Base-by-base conservation (phyloP, 1,284 basidiomycete genomes). In the Austroboletus niveus region DNA sequence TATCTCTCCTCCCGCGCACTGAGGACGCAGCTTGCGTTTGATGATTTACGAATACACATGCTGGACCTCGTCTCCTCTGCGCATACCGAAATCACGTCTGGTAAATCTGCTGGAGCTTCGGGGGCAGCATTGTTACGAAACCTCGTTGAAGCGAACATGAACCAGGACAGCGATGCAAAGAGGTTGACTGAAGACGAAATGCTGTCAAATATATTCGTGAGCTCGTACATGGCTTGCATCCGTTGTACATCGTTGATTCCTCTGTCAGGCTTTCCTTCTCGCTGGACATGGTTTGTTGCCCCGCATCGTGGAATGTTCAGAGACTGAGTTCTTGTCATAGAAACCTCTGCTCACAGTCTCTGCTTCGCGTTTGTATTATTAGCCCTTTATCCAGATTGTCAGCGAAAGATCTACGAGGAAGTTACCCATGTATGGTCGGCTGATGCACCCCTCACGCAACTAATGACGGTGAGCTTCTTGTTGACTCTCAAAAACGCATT, bases 111-210 rank as follows among this genome's bases (percentile, higher is more conserved):
- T 3, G 62, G 66, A n/a, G 61, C 65, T 31, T 69, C 66, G 3
- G 64, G 70, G 29, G 65, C 71, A 39, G 70, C 69, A 10, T 59
- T 76, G 29, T 56, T 80, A 39, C 66, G 65, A 34, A 78, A 75
- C 57, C 58, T 78, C 29, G 77, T 78, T 3, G 70, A 72, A 51
- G 75, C 75, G 0, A 79, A 78, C 54, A 70, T 76, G 70, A 54
- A 61, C 1, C 62, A 69, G 36, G 68, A 69, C 1, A 58, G 60
- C 4, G 58, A 63, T 12, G 48, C 59, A 12, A 69, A 66, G 51
- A 57, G 58, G 22, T 52, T 79, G 39, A 72, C 69, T 4, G 75
- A 78, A 32, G 71, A 67, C 20, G 77, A 78, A 47, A 49, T 78
- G 8, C 54, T 77, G 8, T 79, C 77, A 0, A 66, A 78, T 51